Evolutionary conservation across 805 yeast species (phyloP), one percentile per base, ranked within the genome.

Genomic region (Ogataea ganodermae): DNA sequence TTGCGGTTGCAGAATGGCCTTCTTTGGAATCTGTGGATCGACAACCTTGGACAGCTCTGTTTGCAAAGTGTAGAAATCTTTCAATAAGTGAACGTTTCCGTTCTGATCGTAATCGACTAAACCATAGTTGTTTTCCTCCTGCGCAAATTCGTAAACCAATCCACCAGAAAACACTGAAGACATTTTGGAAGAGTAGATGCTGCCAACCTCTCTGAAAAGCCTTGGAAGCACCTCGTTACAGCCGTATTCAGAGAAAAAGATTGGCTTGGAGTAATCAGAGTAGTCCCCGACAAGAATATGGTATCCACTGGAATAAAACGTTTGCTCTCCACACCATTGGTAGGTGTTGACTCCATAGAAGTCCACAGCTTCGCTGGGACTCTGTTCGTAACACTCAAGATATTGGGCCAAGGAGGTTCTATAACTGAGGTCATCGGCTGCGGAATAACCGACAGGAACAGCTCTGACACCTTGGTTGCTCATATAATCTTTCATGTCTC

Each of bases 381-480:
- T 66, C 2, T 73, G 74, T 17, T 79, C 81, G 20, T 81, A 77
- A 59, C 97, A 91, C 58, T 85, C 92, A 46, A 92, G 74, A 62
- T 87, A 92, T 48, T 81, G 76, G 0, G 97, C 85, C 40, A 91
- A 73, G 0, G 96, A 78, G 7, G 79, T 78, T 58, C 98, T 74
- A 66, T 79, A 91, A 43, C 74, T 68, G 50, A 91, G 74, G 60
- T 91, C 97, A 68, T 92, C 98, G 1, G 97, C 98, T 0, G 98
- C 97, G 0, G 97, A 89, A 65, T 92, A 92, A 0, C 98, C 98
- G 30, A 92, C 88, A 0, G 98, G 98, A 14, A 92, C 79, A 12
- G 60, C 59, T 46, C 99, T 75, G 1, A 81, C 76, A 3, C 81
- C 67, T 58, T 88, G 79, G 22, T 63, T 58, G 7, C 69, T 62